Base-by-base conservation (phyloP, 805 yeast species). In the Metschnikowia rubicola region DNA sequence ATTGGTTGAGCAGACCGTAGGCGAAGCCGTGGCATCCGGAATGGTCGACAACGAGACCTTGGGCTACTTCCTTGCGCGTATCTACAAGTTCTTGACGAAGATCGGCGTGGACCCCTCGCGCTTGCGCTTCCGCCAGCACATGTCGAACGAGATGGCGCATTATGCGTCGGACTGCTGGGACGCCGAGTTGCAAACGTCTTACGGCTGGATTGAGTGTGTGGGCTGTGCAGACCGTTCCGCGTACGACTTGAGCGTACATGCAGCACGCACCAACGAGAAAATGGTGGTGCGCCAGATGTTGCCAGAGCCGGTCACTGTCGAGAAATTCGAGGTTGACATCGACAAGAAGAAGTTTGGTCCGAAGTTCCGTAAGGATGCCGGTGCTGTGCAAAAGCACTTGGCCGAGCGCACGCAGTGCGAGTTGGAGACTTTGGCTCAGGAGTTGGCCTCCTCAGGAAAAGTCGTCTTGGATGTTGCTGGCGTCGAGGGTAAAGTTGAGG, bases 81-180 rank as follows among this genome's bases (percentile, higher is more conserved):
- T 94, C 62, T 88, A 85, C 72, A 71, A 74, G 63, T 94, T 94
- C 71, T 78, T 94, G 67, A 63, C 74, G 54, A 88, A 86, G 66
- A 88, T 94, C 63, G 99, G 99, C 75, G 90, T 91, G 56, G 92
- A 94, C 68, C 77, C 84, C 51, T 64, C 71, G 47, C 83, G 89
- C 63, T 72, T 94, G 67, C 83, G 99, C 70, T 94, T 94, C 82
- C 87, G 99, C 78, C 99, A 94, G 77, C 99, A 94, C 73, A 84
- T 94, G 96, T 78, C 84, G 59, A 94, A 94, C 67, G 99, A 94
- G 76, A 94, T 94, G 99, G 99, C 99, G 15, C 99, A 94, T 70
- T 94, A 94, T 69, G 99, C 99, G 51, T 84, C 96, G 58, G 99
- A 94, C 74, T 94, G 99, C 78, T 94, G 99, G 99, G 99, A 94